These are phyloP conservation scores for Galeopsis tetrahit DNA, from an alignment of 257 asterid species.

Conservation along the genomic window DNA sequence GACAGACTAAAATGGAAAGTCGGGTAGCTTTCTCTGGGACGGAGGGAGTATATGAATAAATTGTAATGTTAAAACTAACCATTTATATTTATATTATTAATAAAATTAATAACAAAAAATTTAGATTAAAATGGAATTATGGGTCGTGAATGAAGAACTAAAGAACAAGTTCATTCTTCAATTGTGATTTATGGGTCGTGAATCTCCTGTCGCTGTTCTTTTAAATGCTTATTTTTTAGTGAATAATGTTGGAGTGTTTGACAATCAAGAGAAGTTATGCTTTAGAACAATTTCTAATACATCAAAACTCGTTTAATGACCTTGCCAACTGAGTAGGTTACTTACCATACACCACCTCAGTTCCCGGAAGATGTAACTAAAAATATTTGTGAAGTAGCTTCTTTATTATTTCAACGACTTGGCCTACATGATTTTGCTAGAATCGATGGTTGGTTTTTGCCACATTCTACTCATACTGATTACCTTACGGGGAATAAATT, in stretches of 20 bases:
- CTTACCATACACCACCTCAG: slow-evolving; percentile 91
- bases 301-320: slow-evolving; percentile 19
- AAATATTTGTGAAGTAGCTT: slow-evolving; percentile 83
- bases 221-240: background rate
- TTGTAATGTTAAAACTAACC: too few species aligned
- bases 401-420: slow-evolving; percentile 70
- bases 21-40: too few species aligned
- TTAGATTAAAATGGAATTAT: too few species aligned
- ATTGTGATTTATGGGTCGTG: too few species aligned
- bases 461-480: slow-evolving; percentile 55
- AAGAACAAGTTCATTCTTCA: too few species aligned
- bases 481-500: slow-evolving; percentile 58
- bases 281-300: slow-evolving; percentile 13
- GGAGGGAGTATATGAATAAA: too few species aligned
- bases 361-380: slow-evolving; percentile 67
- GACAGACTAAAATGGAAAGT: too few species aligned
- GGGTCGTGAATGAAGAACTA: too few species aligned
- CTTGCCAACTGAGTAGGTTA: slow-evolving; percentile 54
- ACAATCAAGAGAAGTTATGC: slow-evolving; percentile 1
- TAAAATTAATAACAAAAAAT: too few species aligned
- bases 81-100: too few species aligned
- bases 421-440: slow-evolving; percentile 92
- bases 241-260: background rate
- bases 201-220: background rate
- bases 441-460: slow-evolving; percentile 92